Conservation (phyloP, 2,329 filamentous ascomycete species). For the Thielaviopsis populi region DNA sequence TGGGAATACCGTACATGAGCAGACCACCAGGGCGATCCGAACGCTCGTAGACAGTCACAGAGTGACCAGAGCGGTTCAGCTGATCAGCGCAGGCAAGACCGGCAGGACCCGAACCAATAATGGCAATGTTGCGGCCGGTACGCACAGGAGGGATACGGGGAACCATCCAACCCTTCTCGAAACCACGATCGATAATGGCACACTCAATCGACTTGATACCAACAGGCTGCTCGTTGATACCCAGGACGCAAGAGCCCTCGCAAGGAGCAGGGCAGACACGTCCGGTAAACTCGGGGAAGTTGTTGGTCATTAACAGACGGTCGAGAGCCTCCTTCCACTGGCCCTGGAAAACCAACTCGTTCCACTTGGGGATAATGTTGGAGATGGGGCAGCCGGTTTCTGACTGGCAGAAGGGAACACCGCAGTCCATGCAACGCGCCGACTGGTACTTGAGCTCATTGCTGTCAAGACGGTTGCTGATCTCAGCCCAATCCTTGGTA, state of each 20-base stretch:
- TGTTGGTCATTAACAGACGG: constrained; percentile 88
- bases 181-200: constrained; percentile 92
- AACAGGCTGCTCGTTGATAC: constrained; percentile 92
- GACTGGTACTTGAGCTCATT: constrained; percentile 95
- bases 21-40: constrained; percentile 80
- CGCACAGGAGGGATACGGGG: constrained; percentile 63
- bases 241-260: constrained; percentile 87
- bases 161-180: constrained; percentile 97
- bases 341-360: constrained; percentile 59
- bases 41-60: constrained; percentile 82
- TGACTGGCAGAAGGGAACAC: constrained; percentile 95
- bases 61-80: constrained; percentile 82
- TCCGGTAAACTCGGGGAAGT: constrained; percentile 95
- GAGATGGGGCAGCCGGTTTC: constrained; percentile 91
- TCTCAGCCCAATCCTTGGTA: constrained; percentile 85
- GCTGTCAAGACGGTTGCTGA: constrained; percentile 74
- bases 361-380: constrained; percentile 97
- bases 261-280: constrained; percentile 94
- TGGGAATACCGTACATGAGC: constrained; percentile 96
- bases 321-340: constrained; percentile 89
- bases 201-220: constrained; percentile 98
- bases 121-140: constrained; percentile 73
- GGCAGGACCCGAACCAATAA: constrained; percentile 84
- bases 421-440: constrained; percentile 96
- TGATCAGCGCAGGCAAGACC: constrained; percentile 86